Percentiles rank a stretch among this genome's conserved stretches.
Conservation (phyloP, 768 basidiomycete species). For the Tricholoma matsutake region DNA sequence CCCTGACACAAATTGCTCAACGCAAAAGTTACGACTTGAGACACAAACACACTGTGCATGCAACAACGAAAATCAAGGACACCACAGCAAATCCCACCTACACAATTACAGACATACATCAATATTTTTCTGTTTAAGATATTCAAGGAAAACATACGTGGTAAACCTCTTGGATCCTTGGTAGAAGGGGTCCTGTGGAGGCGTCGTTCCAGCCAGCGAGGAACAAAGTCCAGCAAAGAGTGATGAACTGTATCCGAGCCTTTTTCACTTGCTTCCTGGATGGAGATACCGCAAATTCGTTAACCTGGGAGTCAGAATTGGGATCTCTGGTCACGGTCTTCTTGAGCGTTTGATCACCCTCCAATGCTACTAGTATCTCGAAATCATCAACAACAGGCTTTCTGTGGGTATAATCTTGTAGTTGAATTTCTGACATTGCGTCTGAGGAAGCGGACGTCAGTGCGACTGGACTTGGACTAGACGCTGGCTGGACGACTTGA, state of each 20-base stretch:
- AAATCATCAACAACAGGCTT: not conserved
- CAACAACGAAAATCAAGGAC: constrained; percentile 54
- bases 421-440: not conserved
- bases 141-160: constrained; percentile 40
- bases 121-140: not conserved
- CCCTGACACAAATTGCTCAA: constrained; percentile 17
- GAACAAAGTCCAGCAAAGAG: constrained; percentile 56
- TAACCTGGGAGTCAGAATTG: not conserved
- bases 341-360: not conserved
- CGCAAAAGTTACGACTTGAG: not conserved
- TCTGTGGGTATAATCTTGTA: not conserved
- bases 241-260: constrained; percentile 44
- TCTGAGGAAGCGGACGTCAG: not conserved
- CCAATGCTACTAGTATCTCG: not conserved
- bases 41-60: constrained; percentile 34
- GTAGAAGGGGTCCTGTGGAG: constrained; percentile 69
- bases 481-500: too few species aligned
- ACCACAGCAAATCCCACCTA: constrained; percentile 51
- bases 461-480: too few species aligned
- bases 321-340: not conserved
- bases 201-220: constrained; percentile 80
- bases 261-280: constrained; percentile 21
- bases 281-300: constrained; percentile 2
- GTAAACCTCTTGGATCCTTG: constrained; percentile 61
- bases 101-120: not conserved